These are phyloP conservation scores for Mycena polygramma DNA, from an alignment of 768 basidiomycete genomes.

Conservation along the genomic window DNA sequence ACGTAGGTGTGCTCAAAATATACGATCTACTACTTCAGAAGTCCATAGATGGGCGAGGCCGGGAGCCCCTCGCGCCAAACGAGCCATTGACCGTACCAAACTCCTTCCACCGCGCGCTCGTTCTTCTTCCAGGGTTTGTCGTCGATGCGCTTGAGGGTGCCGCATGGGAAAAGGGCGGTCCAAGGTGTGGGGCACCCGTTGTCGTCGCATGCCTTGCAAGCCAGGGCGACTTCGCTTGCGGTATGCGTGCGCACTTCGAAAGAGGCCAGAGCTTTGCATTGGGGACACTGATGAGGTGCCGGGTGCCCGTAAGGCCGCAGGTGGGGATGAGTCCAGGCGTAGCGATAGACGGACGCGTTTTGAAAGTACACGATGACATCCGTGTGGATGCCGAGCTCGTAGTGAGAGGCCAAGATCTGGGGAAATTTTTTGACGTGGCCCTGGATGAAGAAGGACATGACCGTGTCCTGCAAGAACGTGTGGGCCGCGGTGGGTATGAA, in stretches of 20 bases:
- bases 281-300: background rate
- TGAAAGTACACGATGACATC: background rate
- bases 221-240: background rate
- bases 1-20: background rate
- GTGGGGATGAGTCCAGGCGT: background rate
- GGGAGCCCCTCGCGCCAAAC: background rate
- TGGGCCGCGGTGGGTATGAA: background rate
- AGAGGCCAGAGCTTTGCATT: background rate
- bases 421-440: background rate
- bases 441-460: background rate
- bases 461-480: slow-evolving; percentile 2
- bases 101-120: background rate
- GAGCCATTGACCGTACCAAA: background rate
- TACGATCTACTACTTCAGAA: background rate
- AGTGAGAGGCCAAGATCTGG: background rate
- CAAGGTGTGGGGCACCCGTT: background rate
- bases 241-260: background rate
- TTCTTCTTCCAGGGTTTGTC: background rate
- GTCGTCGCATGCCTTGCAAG: background rate
- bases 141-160: background rate
- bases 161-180: too few relatives aligned
- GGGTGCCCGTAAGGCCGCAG: background rate
- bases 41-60: background rate
- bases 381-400: slow-evolving; percentile 5
- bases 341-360: background rate